Base-by-base conservation (phyloP, 139 green algal species). In the Yamagishiella unicocca region DNA sequence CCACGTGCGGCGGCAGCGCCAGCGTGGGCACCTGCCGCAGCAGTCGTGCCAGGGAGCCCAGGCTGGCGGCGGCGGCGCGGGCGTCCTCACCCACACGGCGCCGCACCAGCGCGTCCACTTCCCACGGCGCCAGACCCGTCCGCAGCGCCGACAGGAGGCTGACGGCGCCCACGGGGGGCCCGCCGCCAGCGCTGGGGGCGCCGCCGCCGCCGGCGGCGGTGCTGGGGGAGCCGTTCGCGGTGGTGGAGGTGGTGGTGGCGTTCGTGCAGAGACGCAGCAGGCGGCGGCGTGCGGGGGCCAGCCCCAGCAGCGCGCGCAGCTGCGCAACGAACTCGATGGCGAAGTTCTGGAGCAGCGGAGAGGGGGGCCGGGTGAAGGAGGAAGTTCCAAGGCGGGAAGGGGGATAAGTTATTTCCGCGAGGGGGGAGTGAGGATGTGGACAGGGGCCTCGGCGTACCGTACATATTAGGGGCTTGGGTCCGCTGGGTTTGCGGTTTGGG, bases 31-130 rank as follows among this genome's bases (percentile, higher is more conserved):
- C 67, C 55, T 76, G 33, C 40, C 53, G 42, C 40, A 93, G 40
- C 53, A 91, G 53, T 12, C 70, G 45, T n/a, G 75, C 54, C n/a
- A 93, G 82, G 6, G 81, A 61, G 21, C 9, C 61, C 53, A 93
- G 72, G 5, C 77, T 90, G 1, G 82, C n/a, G 27, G 66, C 53
- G 2, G 75, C 67, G 1, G 53, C 83, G 4, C 9, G 25, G 2
- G 78, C 27, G 73, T 91, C 81, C 40, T 25, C 31, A 3, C 25
- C 1, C 10, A 82, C 27, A 17, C 82, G 82, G 27, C 64, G 67
- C n/a, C 82, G 62, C n/a, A 91, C 9, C 38, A 93, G 61, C 24
- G 54, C 66, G 55, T 93, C 90, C 25, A 90, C 84, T 82, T 93
- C 87, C 73, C 67, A 87, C 2, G 82, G 53, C 31, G 82, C 67